Base-by-base conservation (phyloP, 2,329 filamentous ascomycete genomes). In the Aspergillus sp. region DNA sequence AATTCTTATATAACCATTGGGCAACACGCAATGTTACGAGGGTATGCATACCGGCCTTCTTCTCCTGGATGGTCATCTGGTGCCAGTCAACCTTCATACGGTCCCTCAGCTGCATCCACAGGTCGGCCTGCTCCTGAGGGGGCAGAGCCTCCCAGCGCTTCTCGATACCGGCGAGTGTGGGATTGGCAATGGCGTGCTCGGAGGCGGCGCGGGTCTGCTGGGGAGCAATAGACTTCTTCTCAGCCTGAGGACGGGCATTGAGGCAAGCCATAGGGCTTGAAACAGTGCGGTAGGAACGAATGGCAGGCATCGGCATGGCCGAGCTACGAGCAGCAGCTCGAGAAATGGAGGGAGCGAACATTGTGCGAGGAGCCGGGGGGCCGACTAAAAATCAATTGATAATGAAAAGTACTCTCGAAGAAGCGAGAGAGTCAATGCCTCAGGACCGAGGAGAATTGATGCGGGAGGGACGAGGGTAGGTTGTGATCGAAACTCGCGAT, bases 61-160 rank as follows among this genome's bases (percentile, higher is more conserved):
- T 96, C 86, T 99, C 95, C 80, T 95, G 89, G 72, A 96, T 68
- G 52, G 95, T 97, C 82, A 99, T 83, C 74, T 98, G 91, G 74
- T 89, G 86, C 95, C 95, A 99, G 83, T 91, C 92, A 71, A 85
- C 87, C 90, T 96, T 97, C 95, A 99, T 99, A 74, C 95, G 89
- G 82, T 99, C 95, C 79, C 95, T 87, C 78, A 99, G 84, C 69
- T 89, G 84, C 95, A 99, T 99, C 95, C 95, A 99, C 71, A 99
- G 83, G 76, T 99, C 95, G 67, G 95, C 95, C 87, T 99, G 95
- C 86, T 99, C 95, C 84, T 96, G 92, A 64, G 95, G 91, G 59
- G 93, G 93, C 90, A 98, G 93, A 64, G 83, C 86, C 83, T 99
- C 95, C 95, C 95, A 99, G 83, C 95, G 86, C 89, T 96, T 97